Conservation (phyloP, 768 basidiomycete species). For the Amanita rimosa region DNA sequence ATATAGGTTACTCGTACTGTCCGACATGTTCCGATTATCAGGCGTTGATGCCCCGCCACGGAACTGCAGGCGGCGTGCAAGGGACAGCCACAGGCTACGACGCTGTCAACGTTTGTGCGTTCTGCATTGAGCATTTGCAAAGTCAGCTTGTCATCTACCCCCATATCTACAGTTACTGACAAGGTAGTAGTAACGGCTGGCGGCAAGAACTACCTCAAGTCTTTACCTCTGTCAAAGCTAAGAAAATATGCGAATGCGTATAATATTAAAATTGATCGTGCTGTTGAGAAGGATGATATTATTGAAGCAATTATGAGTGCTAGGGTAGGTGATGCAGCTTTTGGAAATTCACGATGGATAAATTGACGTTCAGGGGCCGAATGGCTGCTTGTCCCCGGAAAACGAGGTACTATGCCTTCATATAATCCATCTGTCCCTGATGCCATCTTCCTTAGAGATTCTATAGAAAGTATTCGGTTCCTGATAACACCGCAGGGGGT, state of each 20-base stretch:
- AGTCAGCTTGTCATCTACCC: conserved; percentile 27
- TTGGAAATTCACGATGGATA: neutral
- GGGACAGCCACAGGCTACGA: conserved; percentile 45
- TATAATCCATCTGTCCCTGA: neutral
- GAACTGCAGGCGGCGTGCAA: conserved; percentile 11
- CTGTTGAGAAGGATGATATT: conserved; percentile 71
- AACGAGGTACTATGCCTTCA: conserved; percentile 42
- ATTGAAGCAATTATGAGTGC: conserved; percentile 49
- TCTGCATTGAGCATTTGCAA: conserved; percentile 58
- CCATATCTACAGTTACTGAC: neutral
- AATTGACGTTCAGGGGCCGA: conserved; percentile 27
- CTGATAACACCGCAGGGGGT: conserved; percentile 23
- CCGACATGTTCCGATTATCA: conserved; percentile 65
- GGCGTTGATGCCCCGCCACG: conserved; percentile 62
- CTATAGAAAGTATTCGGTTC: conserved; percentile 56
- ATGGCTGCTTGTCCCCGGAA: conserved; percentile 48
- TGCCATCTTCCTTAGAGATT: conserved; percentile 25
- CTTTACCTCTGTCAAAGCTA: conserved; percentile 46
- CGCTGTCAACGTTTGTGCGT: conserved; percentile 54
- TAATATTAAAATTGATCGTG: conserved; percentile 47
- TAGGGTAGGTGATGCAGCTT: conserved; percentile 30
- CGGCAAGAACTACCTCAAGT: conserved; percentile 43
- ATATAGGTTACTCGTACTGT: conserved; percentile 63
- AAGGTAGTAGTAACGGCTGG: conserved; percentile 52
- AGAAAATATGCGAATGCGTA: conserved; percentile 65